Percentiles rank a stretch among this genome's conserved stretches.
Evolutionary conservation across 2,329 filamentous ascomycete genomes (phyloP).

Genomic region (Colletotrichum navitas): DNA sequence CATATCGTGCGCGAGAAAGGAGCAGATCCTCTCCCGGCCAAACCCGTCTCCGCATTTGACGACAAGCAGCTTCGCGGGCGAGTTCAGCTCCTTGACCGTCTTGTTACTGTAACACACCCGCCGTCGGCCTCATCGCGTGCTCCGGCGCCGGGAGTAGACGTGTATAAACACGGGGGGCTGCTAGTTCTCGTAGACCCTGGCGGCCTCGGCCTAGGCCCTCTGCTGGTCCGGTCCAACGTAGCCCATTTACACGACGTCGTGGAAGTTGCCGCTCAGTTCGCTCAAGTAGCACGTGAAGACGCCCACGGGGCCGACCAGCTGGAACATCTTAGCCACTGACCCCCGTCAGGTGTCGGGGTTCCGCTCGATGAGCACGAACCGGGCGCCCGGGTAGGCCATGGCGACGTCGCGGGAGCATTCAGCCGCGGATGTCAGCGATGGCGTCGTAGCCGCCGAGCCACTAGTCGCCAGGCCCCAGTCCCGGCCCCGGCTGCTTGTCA

Average conservation of each 20-base stretch:
- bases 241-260: constrained; percentile 14
- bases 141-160: no score
- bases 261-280: constrained; percentile 2
- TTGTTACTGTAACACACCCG: no score
- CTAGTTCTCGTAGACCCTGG: constrained; percentile 33
- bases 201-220: constrained; percentile 5
- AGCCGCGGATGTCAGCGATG: constrained; percentile 40
- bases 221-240: not conserved
- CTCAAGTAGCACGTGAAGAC: constrained; percentile 27
- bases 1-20: constrained; percentile 49
- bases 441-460: constrained; percentile 55
- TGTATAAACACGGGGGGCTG: no score
- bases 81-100: no score
- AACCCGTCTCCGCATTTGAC: no score
- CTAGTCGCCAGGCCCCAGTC: no score
- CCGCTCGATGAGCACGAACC: constrained; percentile 53
- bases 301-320: constrained; percentile 4
- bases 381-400: constrained; percentile 54
- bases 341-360: constrained; percentile 50
- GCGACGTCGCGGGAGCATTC: constrained; percentile 49
- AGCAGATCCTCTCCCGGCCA: constrained; percentile 53
- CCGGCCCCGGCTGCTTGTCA: constrained; percentile 50
- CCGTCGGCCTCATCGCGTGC: no score
- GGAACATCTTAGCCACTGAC: constrained; percentile 47
- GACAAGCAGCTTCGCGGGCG: no score